Base-by-base conservation (phyloP, 2,329 filamentous ascomycete species). In the Curvularia hawaiiensis region DNA sequence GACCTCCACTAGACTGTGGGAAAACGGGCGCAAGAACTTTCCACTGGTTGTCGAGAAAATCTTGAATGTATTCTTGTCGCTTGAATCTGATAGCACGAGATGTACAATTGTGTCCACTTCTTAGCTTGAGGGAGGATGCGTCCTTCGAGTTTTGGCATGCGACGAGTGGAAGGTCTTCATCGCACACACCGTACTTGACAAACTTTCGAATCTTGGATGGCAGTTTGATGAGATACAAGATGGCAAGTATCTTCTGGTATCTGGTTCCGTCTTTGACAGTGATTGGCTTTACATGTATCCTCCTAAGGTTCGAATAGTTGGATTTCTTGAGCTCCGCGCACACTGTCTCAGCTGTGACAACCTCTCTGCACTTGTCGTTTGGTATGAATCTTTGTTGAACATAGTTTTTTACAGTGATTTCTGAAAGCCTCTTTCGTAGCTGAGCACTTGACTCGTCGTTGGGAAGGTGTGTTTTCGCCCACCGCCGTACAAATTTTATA, bases 181-280 rank as follows among this genome's bases (percentile, higher is more conserved):
- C 45, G 30, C 45, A 48, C n/a, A 48, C 30, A 33, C 20, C 20
- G 14, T 4, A 10, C 11, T 33, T 35, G 8, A 35, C 45, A 35
- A 48, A 48, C 3, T 10, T 48, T 16, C 45, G 45, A 11, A 48
- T 48, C 8, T 35, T 48, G 20, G 45, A 48, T 48, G 45, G 45
- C 18, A 33, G 12, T n/a, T 48, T 48, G 3, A 35, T 48, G 20
- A 48, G 45, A 22, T 35, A 48, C 11, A 48, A 24, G 14, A 48
- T 48, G 18, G 45, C 9, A 10, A 48, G 45, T 10, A 35, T 48
- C 20, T 48, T 48, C 12, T 14, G 30, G 10, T 48, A 48, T n/a
- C 11, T 11, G 12, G 45, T 35, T 10, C 20, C 12, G 31, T 48
- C 45, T 26, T 35, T 12, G 12, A 22, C 30, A 48, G 20, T 48